Conservation (phyloP, 2,329 filamentous ascomycete species). For the Aspergillus glaucus region DNA sequence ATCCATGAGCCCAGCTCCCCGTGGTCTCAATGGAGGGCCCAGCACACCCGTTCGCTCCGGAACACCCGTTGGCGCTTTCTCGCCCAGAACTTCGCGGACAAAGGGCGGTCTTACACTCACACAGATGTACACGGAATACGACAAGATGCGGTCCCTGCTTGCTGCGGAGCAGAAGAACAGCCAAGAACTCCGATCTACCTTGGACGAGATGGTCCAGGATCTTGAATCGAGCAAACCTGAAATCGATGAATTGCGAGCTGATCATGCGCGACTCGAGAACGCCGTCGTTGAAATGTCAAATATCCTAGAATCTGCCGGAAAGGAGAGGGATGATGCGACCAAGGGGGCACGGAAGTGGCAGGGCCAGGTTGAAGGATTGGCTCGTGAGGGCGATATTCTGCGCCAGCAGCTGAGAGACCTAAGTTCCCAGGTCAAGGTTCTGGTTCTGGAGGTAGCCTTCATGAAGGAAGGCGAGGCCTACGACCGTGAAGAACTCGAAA, state of each 20-base stretch:
- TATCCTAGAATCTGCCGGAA: slow-evolving; percentile 72
- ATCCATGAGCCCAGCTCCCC: slow-evolving; percentile 50
- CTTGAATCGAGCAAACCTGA: slow-evolving; percentile 83
- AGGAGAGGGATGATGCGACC: slow-evolving; percentile 70
- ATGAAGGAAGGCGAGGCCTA: slow-evolving; percentile 68
- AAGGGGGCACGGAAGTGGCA: slow-evolving; percentile 75
- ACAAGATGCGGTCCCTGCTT: slow-evolving; percentile 60
- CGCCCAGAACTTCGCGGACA: slow-evolving; percentile 49
- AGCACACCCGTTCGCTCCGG: slow-evolving; percentile 46
- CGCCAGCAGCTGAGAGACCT: slow-evolving; percentile 84
- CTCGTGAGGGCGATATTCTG: slow-evolving; percentile 67
- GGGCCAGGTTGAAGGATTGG: slow-evolving; percentile 57
- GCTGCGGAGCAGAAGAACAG: slow-evolving; percentile 67
- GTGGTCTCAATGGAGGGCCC: slow-evolving; percentile 45
- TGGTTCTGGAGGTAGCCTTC: slow-evolving; percentile 79
- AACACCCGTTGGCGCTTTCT: slow-evolving; percentile 45
- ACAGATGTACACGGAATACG: slow-evolving; percentile 58
- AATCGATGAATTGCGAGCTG: slow-evolving; percentile 74
- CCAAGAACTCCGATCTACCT: slow-evolving; percentile 65
- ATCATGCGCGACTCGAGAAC: slow-evolving; percentile 70
- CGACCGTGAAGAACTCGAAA: slow-evolving; percentile 69
- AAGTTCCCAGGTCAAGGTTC: slow-evolving; percentile 81
- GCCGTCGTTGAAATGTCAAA: slow-evolving; percentile 80
- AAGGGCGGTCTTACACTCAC: slow-evolving; percentile 54
- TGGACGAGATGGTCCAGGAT: slow-evolving; percentile 80